A percentile compares a stretch with the other conserved stretches of the same genome.
phyloP scores from a whole-genome alignment of 805 yeast species.

The Gaillardinia entomophila region DNA sequence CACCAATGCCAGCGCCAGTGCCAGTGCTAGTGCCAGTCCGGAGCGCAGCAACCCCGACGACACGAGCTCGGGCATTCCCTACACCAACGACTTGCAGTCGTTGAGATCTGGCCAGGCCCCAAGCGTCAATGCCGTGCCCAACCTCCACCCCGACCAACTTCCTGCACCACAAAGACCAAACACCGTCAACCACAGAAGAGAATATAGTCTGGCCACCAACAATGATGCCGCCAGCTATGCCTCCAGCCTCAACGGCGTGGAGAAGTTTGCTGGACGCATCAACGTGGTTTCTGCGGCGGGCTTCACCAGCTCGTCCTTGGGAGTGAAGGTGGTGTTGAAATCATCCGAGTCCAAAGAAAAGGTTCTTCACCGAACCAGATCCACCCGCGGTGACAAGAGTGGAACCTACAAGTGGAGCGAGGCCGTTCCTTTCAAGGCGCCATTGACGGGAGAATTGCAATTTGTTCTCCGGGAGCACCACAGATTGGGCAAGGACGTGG shows the following conservation, averaged over 20 bases:
- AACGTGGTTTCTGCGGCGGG: conserved; percentile 45
- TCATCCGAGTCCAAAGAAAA: conserved; percentile 43
- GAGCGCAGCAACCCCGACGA: conserved; percentile 1
- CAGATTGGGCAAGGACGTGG: conserved; percentile 64
- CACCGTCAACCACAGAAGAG: conserved; percentile 11
- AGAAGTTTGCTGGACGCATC: conserved; percentile 48
- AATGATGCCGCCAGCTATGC: conserved; percentile 32
- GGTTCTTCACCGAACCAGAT: conserved; percentile 61
- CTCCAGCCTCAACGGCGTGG: conserved; percentile 23
- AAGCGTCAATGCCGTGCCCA: conserved; percentile 21
- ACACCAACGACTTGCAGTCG: conserved; percentile 28
- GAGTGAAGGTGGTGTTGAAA: conserved; percentile 50
- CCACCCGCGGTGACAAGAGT: conserved; percentile 39
- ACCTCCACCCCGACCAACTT: conserved; percentile 22
- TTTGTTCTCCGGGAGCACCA: conserved; percentile 65
- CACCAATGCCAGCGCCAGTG: neutral
- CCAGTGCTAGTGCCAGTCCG: neutral
- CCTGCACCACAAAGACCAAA: conserved; percentile 37
- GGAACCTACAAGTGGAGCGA: conserved; percentile 57
- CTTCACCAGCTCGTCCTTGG: conserved; percentile 32
- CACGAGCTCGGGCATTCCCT: conserved; percentile 8
- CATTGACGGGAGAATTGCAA: conserved; percentile 52
- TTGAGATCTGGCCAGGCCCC: conserved; percentile 26
- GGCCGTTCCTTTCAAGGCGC: conserved; percentile 59
- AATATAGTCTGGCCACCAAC: conserved; percentile 18